Conservation (phyloP, 345 rosid genomes). For the Stellera chamaejasme region DNA sequence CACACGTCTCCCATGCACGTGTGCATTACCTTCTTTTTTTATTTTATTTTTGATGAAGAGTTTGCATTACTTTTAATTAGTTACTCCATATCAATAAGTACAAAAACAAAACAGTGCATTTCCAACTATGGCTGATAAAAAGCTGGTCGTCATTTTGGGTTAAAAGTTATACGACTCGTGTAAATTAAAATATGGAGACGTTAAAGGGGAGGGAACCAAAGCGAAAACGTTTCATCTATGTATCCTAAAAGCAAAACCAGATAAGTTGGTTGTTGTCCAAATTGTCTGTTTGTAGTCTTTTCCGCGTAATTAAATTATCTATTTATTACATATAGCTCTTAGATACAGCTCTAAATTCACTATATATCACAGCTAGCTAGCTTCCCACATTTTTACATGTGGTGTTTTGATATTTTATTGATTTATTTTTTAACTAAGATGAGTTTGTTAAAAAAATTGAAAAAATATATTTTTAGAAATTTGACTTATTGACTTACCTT, state of each 20-base stretch:
- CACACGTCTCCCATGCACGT: neutral
- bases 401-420: too few species aligned
- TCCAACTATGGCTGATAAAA: neutral
- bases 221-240: slow-evolving; percentile 22
- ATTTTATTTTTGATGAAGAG: neutral
- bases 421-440: too few species aligned
- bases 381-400: too few species aligned
- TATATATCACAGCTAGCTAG: too few species aligned
- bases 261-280: slow-evolving; percentile 34
- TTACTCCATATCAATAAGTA: neutral
- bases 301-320: too few species aligned
- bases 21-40: neutral
- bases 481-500: too few species aligned
- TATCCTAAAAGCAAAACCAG: slow-evolving; percentile 50
- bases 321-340: too few species aligned
- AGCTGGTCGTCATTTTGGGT: neutral
- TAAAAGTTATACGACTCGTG: slow-evolving; percentile 15
- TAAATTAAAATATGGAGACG: neutral
- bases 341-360: too few species aligned
- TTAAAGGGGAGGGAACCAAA: slow-evolving; percentile 25
- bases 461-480: too few species aligned
- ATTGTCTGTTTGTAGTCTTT: too few species aligned
- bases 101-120: neutral
- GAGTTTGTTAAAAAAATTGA: too few species aligned
- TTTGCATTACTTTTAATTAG: too few species aligned